Percentiles rank a stretch among this genome's conserved stretches.
phyloP scores from a whole-genome alignment of 768 basidiomycete genomes.

The Mycena latifolia region DNA sequence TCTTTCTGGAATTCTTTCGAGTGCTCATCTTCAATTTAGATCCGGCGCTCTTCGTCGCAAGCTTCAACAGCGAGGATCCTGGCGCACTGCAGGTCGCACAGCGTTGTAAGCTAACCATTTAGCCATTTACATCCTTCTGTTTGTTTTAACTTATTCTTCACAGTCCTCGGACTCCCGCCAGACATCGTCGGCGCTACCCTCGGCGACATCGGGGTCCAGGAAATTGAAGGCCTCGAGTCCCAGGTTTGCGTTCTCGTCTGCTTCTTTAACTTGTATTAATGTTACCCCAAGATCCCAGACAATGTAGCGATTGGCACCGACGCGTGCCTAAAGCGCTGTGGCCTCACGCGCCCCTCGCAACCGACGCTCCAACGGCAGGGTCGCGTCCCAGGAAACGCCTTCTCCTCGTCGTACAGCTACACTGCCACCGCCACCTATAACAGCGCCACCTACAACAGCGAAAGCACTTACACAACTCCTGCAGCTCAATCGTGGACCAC shows the following conservation, averaged over 20 bases:
- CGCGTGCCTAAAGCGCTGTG: conserved; percentile 31
- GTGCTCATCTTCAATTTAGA: conserved; percentile 24
- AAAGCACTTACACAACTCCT: no score
- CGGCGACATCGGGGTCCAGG: conserved; percentile 35
- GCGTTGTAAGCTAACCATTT: conserved; percentile 37
- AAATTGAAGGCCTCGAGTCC: conserved; percentile 29
- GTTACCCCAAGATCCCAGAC: conserved; percentile 25
- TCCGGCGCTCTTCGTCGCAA: conserved; percentile 35
- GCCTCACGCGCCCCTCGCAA: conserved; percentile 32
- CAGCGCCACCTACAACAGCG: no score
- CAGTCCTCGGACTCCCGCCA: conserved; percentile 37
- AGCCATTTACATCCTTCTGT: no score
- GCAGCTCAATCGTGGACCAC: conserved; percentile 41
- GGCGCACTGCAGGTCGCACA: conserved; percentile 36
- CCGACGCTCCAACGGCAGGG: conserved; percentile 26
- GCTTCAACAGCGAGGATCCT: conserved; percentile 32
- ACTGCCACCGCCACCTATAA: conserved; percentile 22
- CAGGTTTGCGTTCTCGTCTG: conserved; percentile 33
- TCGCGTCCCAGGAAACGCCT: conserved; percentile 23
- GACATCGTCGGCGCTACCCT: conserved; percentile 37
- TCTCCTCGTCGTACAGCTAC: not conserved
- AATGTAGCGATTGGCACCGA: conserved; percentile 29
- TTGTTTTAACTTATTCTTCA: not conserved
- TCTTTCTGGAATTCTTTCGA: conserved; percentile 37
- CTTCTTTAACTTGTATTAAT: conserved; percentile 12